Percentiles rank a stretch among this genome's conserved stretches.
Evolutionary conservation across 73 alveolate species (phyloP).

Genomic region (Paramecium primaurelia): DNA sequence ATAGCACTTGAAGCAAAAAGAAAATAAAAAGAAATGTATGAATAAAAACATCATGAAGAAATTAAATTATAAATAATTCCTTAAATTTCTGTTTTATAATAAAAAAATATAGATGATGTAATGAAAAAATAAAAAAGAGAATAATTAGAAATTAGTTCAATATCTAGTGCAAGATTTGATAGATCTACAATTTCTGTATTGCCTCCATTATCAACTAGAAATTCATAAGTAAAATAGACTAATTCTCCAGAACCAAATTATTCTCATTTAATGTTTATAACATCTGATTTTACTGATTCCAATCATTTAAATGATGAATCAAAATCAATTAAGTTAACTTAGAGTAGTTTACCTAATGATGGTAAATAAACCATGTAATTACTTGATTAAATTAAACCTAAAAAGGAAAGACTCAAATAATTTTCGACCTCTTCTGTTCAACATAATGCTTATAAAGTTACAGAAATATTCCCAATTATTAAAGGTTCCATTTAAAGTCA

Average conservation of each 20-base stretch:
- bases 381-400: neutral
- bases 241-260: neutral
- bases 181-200: neutral
- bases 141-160: neutral
- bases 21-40: conserved; percentile 58
- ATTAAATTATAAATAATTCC: conserved; percentile 23
- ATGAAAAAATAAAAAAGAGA: neutral
- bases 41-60: neutral
- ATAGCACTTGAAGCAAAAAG: conserved; percentile 69
- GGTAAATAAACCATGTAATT: neutral
- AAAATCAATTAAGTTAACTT: neutral
- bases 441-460: neutral
- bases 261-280: conserved; percentile 1
- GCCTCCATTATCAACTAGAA: neutral
- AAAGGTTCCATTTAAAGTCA: conserved; percentile 21
- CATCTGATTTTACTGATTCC: conserved; percentile 27
- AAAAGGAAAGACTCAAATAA: conserved; percentile 10
- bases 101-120: neutral
- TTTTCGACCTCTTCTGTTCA: neutral
- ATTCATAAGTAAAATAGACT: neutral
- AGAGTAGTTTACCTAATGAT: neutral
- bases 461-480: conserved; percentile 35
- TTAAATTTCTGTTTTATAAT: neutral
- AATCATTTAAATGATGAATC: conserved; percentile 16
- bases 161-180: neutral